Conservation (phyloP, 768 basidiomycete genomes). For the Infundibulicybe gibba region DNA sequence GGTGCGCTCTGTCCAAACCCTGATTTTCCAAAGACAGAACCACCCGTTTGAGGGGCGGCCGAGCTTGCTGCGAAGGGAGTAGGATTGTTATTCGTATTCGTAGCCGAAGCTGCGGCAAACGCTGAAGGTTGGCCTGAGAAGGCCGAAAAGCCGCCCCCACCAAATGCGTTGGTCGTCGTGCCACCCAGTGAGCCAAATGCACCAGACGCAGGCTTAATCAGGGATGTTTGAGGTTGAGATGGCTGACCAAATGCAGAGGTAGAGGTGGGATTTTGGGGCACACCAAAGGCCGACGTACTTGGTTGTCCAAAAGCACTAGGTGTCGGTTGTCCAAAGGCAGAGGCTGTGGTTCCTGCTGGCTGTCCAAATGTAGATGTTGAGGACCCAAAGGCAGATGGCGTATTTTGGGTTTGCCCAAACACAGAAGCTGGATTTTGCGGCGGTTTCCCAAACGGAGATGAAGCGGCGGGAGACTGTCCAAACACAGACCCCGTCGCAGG, state of each 20-base stretch:
- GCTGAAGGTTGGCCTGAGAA: constrained; percentile 46
- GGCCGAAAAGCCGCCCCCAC: constrained; percentile 44
- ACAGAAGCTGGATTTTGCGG: constrained; percentile 13
- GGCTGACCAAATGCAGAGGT: constrained; percentile 19
- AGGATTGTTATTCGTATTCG: constrained; percentile 5
- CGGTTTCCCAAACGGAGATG: constrained; percentile 1
- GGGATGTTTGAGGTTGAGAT: constrained; percentile 22
- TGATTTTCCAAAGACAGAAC: constrained; percentile 24
- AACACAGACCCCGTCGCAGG: constrained; percentile 25
- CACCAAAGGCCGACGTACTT: constrained; percentile 24
- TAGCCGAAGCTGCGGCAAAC: constrained; percentile 29
- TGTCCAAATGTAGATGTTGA: constrained; percentile 27
- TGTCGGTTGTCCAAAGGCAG: constrained; percentile 34
- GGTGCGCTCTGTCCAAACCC: constrained; percentile 8
- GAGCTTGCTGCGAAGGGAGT: constrained; percentile 22
- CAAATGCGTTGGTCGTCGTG: constrained; percentile 26
- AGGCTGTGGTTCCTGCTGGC: constrained; percentile 17
- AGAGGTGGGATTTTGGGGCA: constrained; percentile 24
- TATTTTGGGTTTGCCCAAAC: constrained; percentile 29
- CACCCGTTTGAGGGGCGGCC: constrained; percentile 8
- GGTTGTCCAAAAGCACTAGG: constrained; percentile 22
- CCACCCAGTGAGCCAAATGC: constrained; percentile 42
- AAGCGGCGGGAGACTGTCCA: constrained; percentile 27
- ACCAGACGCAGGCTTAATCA: constrained; percentile 49
- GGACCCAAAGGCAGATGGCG: constrained; percentile 21